Percentiles rank a stretch among this genome's conserved stretches.
phyloP scores from a whole-genome alignment of 495 filamentous ascomycete genomes.

The Entonaema liquescens region DNA sequence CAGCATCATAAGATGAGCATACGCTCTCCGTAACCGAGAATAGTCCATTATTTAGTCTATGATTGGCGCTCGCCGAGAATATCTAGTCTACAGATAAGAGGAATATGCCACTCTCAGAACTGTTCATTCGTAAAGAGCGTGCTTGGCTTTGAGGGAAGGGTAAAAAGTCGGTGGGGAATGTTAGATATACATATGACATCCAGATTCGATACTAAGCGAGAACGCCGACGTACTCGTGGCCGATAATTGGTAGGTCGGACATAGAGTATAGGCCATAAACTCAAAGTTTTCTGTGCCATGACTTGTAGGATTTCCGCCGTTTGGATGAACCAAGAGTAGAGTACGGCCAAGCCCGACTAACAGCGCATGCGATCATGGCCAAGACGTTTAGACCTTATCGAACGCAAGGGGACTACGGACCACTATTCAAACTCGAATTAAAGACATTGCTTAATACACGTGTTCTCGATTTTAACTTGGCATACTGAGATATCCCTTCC shows the following conservation, averaged over 20 bases:
- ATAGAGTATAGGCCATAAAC: background rate
- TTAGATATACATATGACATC: no score
- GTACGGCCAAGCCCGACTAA: background rate
- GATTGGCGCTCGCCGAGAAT: background rate
- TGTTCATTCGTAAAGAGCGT: background rate
- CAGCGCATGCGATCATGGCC: slow-evolving; percentile 2
- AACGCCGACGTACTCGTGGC: background rate
- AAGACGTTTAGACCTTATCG: background rate
- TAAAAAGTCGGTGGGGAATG: no score
- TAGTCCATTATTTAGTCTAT: background rate
- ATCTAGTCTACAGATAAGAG: background rate
- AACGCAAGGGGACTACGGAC: background rate
- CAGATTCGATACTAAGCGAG: background rate
- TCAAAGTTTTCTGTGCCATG: background rate
- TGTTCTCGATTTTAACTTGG: background rate
- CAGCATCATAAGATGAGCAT: background rate
- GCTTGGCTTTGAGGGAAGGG: no score
- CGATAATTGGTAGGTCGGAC: background rate
- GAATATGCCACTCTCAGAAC: background rate
- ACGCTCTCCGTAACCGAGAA: background rate
- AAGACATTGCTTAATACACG: background rate
- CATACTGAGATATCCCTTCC: background rate
- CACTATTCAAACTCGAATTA: background rate
- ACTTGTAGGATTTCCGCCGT: background rate
- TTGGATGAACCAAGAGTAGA: background rate